These are phyloP conservation scores for Phialemoniopsis sp. DNA, from an alignment of 2,329 filamentous ascomycete species.

Conservation along the genomic window DNA sequence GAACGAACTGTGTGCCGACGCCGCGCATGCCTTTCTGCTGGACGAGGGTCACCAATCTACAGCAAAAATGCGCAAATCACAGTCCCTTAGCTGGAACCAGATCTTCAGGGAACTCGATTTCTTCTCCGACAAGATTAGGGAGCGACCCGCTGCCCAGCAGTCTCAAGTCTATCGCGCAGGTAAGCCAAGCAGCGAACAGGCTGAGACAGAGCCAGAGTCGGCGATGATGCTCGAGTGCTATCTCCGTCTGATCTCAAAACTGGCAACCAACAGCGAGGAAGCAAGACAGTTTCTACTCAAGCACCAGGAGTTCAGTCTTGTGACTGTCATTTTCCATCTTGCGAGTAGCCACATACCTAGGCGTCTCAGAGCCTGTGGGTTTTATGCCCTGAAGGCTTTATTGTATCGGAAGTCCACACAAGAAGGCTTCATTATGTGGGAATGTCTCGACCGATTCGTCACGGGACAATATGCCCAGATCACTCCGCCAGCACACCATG, in stretches of 20 bases:
- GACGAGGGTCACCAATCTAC: constrained; percentile 75
- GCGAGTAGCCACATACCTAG: constrained; percentile 73
- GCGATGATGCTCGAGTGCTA: constrained; percentile 97
- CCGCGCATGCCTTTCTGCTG: constrained; percentile 83
- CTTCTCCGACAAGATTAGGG: constrained; percentile 74
- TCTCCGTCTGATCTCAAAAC: constrained; percentile 78
- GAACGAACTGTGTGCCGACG: constrained; percentile 75
- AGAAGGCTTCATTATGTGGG: constrained; percentile 75
- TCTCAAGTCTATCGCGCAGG: constrained; percentile 49
- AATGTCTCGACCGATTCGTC: constrained; percentile 74
- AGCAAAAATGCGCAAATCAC: constrained; percentile 75
- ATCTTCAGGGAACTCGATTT: constrained; percentile 88
- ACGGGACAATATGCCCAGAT: constrained; percentile 47
- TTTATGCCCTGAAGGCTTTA: constrained; percentile 71
- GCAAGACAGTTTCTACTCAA: constrained; percentile 73
- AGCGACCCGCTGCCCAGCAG: constrained; percentile 59
- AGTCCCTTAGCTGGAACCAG: constrained; percentile 87
- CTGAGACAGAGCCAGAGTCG: constrained; percentile 84
- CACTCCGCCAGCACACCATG: constrained; percentile 26
- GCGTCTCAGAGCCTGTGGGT: constrained; percentile 78
- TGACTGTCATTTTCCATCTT: constrained; percentile 72
- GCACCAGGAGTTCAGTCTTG: constrained; percentile 60
- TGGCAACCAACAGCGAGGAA: constrained; percentile 68
- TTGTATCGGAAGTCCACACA: constrained; percentile 67
- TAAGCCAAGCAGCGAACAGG: constrained; percentile 60